Conservation (phyloP, 768 basidiomycete genomes). For the Sistotremastrum niveocremeum region DNA sequence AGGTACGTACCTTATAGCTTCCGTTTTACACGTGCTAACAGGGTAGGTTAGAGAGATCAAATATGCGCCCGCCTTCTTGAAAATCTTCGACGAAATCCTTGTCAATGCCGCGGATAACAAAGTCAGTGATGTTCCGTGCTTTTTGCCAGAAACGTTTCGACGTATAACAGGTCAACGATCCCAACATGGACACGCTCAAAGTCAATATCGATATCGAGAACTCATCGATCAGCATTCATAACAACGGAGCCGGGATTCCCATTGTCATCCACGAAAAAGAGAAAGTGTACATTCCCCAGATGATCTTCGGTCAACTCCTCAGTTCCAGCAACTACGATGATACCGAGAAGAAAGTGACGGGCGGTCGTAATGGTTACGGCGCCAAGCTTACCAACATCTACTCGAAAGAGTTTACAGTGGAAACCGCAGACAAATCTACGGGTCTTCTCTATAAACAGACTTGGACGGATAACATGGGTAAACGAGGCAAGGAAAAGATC, state of each 20-base stretch:
- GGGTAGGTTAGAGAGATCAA: slow-evolving; percentile 27
- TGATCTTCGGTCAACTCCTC: slow-evolving; percentile 92
- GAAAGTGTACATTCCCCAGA: slow-evolving; percentile 90
- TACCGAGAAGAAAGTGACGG: slow-evolving; percentile 95
- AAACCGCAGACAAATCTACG: slow-evolving; percentile 83
- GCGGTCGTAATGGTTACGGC: slow-evolving; percentile 97
- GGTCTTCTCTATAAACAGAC: slow-evolving; percentile 89
- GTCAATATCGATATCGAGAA: slow-evolving; percentile 75
- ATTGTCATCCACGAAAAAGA: slow-evolving; percentile 90
- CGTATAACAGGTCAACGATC: slow-evolving; percentile 67
- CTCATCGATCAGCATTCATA: slow-evolving; percentile 81
- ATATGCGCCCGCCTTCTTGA: slow-evolving; percentile 96
- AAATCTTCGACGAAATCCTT: slow-evolving; percentile 97
- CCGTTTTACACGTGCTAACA: background rate
- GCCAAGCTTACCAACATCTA: slow-evolving; percentile 98
- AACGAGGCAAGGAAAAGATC: slow-evolving; percentile 81
- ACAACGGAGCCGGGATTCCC: slow-evolving; percentile 93
- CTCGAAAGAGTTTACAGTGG: slow-evolving; percentile 89
- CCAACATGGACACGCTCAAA: slow-evolving; percentile 83
- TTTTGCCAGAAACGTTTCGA: background rate
- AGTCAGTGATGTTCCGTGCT: slow-evolving; percentile 31
- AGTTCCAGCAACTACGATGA: slow-evolving; percentile 98
- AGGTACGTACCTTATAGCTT: slow-evolving; percentile 36
- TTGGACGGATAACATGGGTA: slow-evolving; percentile 88
- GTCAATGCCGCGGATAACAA: slow-evolving; percentile 99